These are phyloP conservation scores for Haematococcus lacustris DNA, from an alignment of 139 green algal species.

Conservation along the genomic window DNA sequence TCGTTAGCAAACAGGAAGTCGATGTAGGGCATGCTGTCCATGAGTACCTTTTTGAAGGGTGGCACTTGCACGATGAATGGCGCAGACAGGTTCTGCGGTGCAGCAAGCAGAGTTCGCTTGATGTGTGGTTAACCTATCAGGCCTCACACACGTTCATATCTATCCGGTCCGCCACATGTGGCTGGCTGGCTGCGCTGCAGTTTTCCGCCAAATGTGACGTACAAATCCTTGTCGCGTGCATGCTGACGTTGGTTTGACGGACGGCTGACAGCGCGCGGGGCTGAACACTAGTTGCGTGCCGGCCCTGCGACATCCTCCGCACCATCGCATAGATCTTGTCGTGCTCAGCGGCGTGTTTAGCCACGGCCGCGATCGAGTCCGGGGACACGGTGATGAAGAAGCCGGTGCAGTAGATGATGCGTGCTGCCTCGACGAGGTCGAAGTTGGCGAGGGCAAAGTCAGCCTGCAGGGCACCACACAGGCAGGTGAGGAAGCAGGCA, in stretches of 20 bases:
- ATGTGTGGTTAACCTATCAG: too few relatives aligned
- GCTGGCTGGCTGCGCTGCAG: too few relatives aligned
- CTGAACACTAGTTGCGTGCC: too few relatives aligned
- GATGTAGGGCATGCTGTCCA: constrained; percentile 78
- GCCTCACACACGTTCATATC: too few relatives aligned
- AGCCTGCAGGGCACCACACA: constrained; percentile 29
- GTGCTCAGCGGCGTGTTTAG: constrained; percentile 76
- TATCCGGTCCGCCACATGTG: too few relatives aligned
- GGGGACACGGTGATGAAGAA: constrained; percentile 97
- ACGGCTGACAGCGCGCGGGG: too few relatives aligned
- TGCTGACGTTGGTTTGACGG: too few relatives aligned
- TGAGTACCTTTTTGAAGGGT: constrained; percentile 80
- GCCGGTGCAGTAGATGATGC: constrained; percentile 87
- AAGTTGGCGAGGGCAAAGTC: constrained; percentile 74
- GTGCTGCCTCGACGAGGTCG: constrained; percentile 75
- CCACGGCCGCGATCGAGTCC: constrained; percentile 75
- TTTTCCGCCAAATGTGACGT: too few relatives aligned
- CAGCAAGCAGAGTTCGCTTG: too few relatives aligned
- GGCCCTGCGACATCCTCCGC: too few relatives aligned
- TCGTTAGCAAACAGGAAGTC: constrained; percentile 98
- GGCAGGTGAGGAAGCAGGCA: background rate
- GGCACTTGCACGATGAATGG: constrained; percentile 96
- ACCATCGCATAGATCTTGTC: constrained; percentile 83
- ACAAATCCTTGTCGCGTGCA: too few relatives aligned
- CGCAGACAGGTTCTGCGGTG: constrained; percentile 87